These are phyloP conservation scores for Fomitiporia mediterranea DNA, from an alignment of 1,284 basidiomycete species.

Conservation along the genomic window DNA sequence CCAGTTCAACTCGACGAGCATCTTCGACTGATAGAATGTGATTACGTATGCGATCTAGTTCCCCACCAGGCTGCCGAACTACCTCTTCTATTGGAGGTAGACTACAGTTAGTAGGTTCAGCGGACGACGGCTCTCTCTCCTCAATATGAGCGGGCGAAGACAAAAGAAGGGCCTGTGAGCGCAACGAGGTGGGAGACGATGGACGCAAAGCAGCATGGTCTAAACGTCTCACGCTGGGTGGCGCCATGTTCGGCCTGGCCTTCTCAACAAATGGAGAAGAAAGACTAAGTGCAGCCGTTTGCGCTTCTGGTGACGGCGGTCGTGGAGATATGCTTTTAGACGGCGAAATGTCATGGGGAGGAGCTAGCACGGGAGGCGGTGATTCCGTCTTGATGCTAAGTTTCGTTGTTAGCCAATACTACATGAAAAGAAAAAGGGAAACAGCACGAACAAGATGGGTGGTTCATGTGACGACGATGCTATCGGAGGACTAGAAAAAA, in stretches of 20 bases:
- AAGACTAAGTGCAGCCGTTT: conserved; percentile 20
- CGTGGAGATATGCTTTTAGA: conserved; percentile 21
- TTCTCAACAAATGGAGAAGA: conserved; percentile 27
- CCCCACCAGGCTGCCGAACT: conserved; percentile 37
- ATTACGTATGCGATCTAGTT: conserved; percentile 54
- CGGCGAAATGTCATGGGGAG: conserved; percentile 20
- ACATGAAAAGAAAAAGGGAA: background rate
- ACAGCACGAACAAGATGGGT: background rate
- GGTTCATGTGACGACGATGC: conserved; percentile 5
- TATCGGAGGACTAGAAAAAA: conserved; percentile 10
- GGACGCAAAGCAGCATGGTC: background rate
- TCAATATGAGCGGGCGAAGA: conserved; percentile 11
- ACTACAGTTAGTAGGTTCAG: background rate
- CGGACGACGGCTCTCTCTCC: background rate
- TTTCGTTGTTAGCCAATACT: background rate
- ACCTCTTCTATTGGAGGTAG: conserved; percentile 21
- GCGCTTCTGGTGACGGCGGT: conserved; percentile 14
- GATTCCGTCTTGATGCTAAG: conserved; percentile 15
- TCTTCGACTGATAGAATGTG: conserved; percentile 46
- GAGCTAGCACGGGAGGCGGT: conserved; percentile 9
- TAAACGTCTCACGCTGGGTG: background rate
- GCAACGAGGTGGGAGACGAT: background rate
- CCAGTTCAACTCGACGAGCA: conserved; percentile 45
- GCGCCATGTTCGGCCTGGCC: background rate
- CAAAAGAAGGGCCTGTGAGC: background rate